A percentile compares a stretch with the other conserved stretches of the same genome.
These are phyloP conservation scores for Cerrena zonata DNA, from an alignment of 1,284 basidiomycete species.

Conservation along the genomic window DNA sequence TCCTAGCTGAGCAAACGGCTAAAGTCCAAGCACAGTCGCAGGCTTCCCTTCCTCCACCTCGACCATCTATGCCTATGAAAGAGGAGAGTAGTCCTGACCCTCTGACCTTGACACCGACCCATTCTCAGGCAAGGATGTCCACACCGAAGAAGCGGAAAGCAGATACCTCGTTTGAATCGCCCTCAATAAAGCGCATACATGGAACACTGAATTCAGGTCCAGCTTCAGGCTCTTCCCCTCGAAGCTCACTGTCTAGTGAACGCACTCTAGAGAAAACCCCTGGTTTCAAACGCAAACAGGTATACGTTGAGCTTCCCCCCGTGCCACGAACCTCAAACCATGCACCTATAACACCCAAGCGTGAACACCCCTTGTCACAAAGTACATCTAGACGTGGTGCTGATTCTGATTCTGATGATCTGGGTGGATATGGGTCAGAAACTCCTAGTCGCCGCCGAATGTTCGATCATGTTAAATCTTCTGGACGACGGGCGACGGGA, in stretches of 20 bases:
- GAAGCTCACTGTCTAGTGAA: constrained; percentile 2
- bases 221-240: neutral
- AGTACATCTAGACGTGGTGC: constrained; percentile 17
- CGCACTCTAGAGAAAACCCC: constrained; percentile 10
- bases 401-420: constrained; percentile 41
- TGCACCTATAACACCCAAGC: constrained; percentile 26
- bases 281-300: constrained; percentile 27
- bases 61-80: neutral
- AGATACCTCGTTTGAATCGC: constrained; percentile 34
- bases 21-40: constrained; percentile 13
- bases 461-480: constrained; percentile 36
- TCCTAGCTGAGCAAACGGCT: constrained; percentile 49
- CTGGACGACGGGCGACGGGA: constrained; percentile 52
- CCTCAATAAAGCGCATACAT: constrained; percentile 26
- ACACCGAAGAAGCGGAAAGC: constrained; percentile 52
- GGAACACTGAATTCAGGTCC: too few species aligned
- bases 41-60: constrained; percentile 15
- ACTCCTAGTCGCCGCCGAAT: neutral
- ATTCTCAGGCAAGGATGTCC: constrained; percentile 18
- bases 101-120: constrained; percentile 32
- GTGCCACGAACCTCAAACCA: constrained; percentile 40
- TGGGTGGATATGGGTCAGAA: constrained; percentile 57
- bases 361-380: neutral
- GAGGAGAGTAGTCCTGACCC: constrained; percentile 43
- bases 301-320: constrained; percentile 57